These are phyloP conservation scores for Didymella pomorum DNA, from an alignment of 2,329 filamentous ascomycete genomes.

Conservation along the genomic window DNA sequence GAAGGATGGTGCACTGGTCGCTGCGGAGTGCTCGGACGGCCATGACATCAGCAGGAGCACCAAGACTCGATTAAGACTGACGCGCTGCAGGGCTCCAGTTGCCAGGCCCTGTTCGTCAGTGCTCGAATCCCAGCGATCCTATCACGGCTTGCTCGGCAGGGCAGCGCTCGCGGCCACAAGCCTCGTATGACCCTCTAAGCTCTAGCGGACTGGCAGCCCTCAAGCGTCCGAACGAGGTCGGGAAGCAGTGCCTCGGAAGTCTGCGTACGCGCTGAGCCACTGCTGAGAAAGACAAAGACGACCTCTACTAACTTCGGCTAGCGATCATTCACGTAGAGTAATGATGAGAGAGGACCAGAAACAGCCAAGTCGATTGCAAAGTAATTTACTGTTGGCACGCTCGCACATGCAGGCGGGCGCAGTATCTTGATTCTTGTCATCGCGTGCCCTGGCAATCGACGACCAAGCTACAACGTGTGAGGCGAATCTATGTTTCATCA, in stretches of 20 bases:
- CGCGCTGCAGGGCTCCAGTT: slow-evolving; percentile 29
- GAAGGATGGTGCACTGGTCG: slow-evolving; percentile 9
- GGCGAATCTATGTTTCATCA: slow-evolving; percentile 14
- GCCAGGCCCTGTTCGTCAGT: slow-evolving; percentile 20
- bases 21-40: slow-evolving; percentile 27
- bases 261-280: slow-evolving; percentile 17
- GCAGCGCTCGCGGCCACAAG: slow-evolving; percentile 25
- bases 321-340: slow-evolving; percentile 1
- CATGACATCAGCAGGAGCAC: slow-evolving; percentile 40
- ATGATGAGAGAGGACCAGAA: background rate
- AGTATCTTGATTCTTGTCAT: slow-evolving; percentile 15
- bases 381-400: slow-evolving; percentile 5
- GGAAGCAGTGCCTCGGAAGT: slow-evolving; percentile 9
- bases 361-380: slow-evolving; percentile 11
- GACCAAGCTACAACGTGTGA: slow-evolving; percentile 2
- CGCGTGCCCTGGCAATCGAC: slow-evolving; percentile 6
- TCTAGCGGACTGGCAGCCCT: slow-evolving; percentile 12
- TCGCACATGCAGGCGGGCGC: slow-evolving; percentile 7
- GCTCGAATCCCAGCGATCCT: slow-evolving; percentile 32
- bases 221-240: slow-evolving; percentile 2
- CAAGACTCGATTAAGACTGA: slow-evolving; percentile 29
- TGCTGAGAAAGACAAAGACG: slow-evolving; percentile 5
- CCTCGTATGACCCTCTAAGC: slow-evolving; percentile 20
- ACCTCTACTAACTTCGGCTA: background rate
- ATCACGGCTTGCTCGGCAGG: slow-evolving; percentile 40